Evolutionary conservation across 805 yeast species (phyloP), one percentile per base, ranked within the genome.

Genomic region (Wickerhamiella galacta): DNA sequence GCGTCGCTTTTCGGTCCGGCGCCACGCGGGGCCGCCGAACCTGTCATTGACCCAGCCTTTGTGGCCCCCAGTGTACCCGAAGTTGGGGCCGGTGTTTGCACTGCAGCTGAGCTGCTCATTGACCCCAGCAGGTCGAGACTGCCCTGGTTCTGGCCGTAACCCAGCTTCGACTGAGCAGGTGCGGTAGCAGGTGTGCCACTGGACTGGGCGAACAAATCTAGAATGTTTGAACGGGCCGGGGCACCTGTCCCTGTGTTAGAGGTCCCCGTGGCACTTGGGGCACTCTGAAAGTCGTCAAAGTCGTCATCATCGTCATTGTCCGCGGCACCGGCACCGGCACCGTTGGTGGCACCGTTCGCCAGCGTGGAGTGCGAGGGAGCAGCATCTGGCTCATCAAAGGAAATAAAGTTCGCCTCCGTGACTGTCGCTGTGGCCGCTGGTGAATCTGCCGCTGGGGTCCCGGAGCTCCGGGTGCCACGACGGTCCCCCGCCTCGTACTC

Each of bases 241-340:
- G 42, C 31, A 20, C 42, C 24, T 7, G 48, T n/a, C n/a, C n/a
- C n/a, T n/a, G n/a, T 30, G 3, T 47, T 24, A 5, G 48, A n/a
- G 7, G 35, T 23, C 11, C 43, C 28, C 10, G 47, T 30, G 7
- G 54, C 54, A 10, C 69, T 64, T 12, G 72, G 69, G n/a, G 75
- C 73, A 28, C 60, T 49, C 49, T 72, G 76, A 63, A 72, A 72
- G 43, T 72, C 78, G 41, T 68, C 77, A 48, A 69, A 68, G 39
- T 69, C 75, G 40, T 69, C 75, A 39, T 69, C 74, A 36, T 34
- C 37, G 15, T 19, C 37, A 14, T 11, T 25, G 7, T 3, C 27
- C 6, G 23, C 24, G 4, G 30, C 30, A 16, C 34, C 24, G 2
- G 30, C 25, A n/a, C 25, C 11, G 7, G 31, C 28, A 22, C 31